phyloP scores from a whole-genome alignment of 2,329 filamentous ascomycete species.

The Laburnicola sp. region DNA sequence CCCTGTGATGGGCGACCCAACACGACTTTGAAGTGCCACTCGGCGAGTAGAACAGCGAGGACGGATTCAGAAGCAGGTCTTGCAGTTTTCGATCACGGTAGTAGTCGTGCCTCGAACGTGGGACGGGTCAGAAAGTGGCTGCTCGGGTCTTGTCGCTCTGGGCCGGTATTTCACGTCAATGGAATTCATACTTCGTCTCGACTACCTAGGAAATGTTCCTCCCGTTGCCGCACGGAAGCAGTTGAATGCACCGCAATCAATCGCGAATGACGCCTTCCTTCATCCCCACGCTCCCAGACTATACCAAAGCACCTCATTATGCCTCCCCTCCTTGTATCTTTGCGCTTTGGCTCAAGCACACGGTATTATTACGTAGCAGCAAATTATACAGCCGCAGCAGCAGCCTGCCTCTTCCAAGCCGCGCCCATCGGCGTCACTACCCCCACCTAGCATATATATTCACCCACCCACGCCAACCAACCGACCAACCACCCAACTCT shows the following conservation, averaged over 20 bases:
- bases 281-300: no score
- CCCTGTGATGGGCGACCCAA: background rate
- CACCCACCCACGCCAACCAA: background rate
- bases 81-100: background rate
- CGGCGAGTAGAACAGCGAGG: no score
- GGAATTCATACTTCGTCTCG: constrained; percentile 11
- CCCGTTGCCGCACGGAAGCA: constrained; percentile 5
- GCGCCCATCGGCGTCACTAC: no score
- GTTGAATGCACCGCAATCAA: constrained; percentile 22
- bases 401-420: no score
- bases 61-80: no score
- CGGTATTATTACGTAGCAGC: no score
- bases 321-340: no score
- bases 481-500: background rate
- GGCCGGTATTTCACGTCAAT: constrained; percentile 16
- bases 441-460: no score
- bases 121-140: background rate
- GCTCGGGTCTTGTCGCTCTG: constrained; percentile 21
- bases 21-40: background rate
- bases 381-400: no score
- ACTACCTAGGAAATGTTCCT: constrained; percentile 6
- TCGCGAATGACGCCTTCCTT: constrained; percentile 1
- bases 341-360: no score
- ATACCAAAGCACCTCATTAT: no score
- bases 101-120: background rate